These are phyloP conservation scores for Excoecaria agallocha DNA, from an alignment of 345 rosid species.

Conservation along the genomic window DNA sequence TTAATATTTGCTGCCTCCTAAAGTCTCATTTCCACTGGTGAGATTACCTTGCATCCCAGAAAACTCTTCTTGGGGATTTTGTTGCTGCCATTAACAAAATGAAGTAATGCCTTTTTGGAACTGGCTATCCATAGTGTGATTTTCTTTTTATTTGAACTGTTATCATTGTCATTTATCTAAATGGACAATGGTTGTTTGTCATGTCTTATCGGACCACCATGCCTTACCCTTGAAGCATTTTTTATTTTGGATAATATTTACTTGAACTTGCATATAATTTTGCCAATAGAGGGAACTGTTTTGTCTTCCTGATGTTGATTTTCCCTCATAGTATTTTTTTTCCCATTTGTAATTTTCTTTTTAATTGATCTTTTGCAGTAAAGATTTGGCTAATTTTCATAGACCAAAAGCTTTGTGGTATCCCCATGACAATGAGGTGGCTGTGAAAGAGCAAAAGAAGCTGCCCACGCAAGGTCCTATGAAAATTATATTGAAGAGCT, in stretches of 20 bases:
- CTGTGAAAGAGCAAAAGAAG: slow-evolving; percentile 81
- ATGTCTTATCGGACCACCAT: neutral
- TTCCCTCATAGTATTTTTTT: neutral
- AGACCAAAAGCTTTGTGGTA: slow-evolving; percentile 94
- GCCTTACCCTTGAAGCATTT: neutral
- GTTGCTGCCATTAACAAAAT: neutral
- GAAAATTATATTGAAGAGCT: slow-evolving; percentile 86
- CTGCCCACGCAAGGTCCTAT: slow-evolving; percentile 72
- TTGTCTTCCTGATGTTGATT: slow-evolving; percentile 2
- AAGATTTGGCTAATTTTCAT: slow-evolving; percentile 92
- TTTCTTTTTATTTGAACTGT: neutral
- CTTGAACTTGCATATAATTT: neutral
- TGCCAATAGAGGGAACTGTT: neutral
- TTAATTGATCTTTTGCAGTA: slow-evolving; percentile 48
- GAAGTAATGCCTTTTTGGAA: neutral
- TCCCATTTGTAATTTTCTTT: neutral
- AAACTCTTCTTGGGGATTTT: neutral
- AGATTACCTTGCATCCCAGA: neutral
- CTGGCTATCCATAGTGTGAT: neutral
- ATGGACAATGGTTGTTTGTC: neutral
- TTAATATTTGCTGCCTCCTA: neutral
- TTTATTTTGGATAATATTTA: slow-evolving; percentile 5
- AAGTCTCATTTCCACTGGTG: neutral
- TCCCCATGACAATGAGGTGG: slow-evolving; percentile 92
- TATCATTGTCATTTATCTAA: no score